These are phyloP conservation scores for Boletales sp. DNA, from an alignment of 768 basidiomycete species.

Conservation along the genomic window DNA sequence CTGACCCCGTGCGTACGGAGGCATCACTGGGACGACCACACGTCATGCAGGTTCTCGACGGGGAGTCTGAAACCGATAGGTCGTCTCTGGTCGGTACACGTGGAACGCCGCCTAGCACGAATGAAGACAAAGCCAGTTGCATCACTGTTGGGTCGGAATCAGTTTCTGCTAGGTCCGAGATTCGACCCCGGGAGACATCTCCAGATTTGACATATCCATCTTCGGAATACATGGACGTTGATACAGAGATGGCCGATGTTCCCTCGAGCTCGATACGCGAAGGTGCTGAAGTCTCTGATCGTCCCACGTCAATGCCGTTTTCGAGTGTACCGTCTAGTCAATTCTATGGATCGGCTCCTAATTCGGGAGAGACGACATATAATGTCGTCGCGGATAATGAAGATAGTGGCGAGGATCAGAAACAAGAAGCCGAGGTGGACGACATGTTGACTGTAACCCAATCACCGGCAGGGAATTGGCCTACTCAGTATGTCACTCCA, in stretches of 20 bases:
- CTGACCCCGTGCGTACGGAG: neutral
- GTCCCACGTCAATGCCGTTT: constrained; percentile 3
- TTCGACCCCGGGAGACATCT: constrained; percentile 12
- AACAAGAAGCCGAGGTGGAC: constrained; percentile 31
- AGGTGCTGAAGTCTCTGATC: neutral
- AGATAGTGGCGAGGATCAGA: constrained; percentile 26
- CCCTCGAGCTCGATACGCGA: neutral
- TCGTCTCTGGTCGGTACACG: constrained; percentile 16
- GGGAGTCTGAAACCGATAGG: constrained; percentile 12
- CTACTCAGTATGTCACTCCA: constrained; percentile 19
- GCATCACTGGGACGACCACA: constrained; percentile 1
- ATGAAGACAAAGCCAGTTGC: constrained; percentile 16
- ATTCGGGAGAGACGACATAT: neutral
- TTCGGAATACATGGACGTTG: constrained; percentile 29
- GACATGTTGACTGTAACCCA: constrained; percentile 26
- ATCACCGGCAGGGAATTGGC: constrained; percentile 10
- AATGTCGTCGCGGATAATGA: constrained; percentile 19
- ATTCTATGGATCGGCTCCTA: constrained; percentile 21
- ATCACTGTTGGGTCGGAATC: constrained; percentile 7
- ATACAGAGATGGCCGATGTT: constrained; percentile 1
- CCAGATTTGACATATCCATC: constrained; percentile 16
- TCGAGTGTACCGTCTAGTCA: constrained; percentile 14
- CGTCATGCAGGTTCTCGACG: neutral
- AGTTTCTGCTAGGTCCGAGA: constrained; percentile 3
- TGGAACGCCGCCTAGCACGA: constrained; percentile 19